Base-by-base conservation (phyloP, 169 alveolate species). In the Cryptosporidium baileyi region DNA sequence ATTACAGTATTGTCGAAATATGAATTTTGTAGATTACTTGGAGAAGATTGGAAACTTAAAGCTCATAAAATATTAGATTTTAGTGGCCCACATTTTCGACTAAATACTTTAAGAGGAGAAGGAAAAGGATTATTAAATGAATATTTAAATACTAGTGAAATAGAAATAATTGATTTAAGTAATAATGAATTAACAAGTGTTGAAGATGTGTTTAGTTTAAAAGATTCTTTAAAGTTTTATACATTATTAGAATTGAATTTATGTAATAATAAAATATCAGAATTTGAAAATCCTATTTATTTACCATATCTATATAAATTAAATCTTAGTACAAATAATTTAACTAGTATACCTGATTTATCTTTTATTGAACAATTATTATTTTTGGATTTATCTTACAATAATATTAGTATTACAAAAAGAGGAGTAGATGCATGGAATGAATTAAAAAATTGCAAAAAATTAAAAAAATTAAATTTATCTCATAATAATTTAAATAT, bases 31-130 rank as follows among this genome's bases (percentile, higher is more conserved):
- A 54, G 22, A 22, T 54, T 74, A 5, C 57, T 74, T 7, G 85
- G 85, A 6, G 40, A 40, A 36, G 85, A 60, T 13, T 74, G 85
- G 85, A 74, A 74, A 38, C 7, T 52, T 6, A 51, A 74, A 26
- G 38, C 34, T 6, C 85, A 51, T 7, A 74, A 74, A 24, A 36
- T 74, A 32, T 45, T 74, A 19, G 85, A 74, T 74, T 74, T 74
- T 59, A 74, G 85, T 52, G 85, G 85, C 13, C 47, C 49, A 6
- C 30, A 40, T 13, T 74, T 74, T 45, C 32, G 40, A 34, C 22
- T 74, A 40, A 74, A 28, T 9, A 54, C 85, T 40, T 61, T 74
- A 7, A 57, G 85, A 22, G 67, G 85, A 6, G 11, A 41, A 17
- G 80, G 51, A 15, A 36, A 22, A 17, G 85, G 85, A 7, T 36